Evolutionary conservation across 1,284 basidiomycete species (phyloP).

Genomic region (Ustilago trichophora): DNA sequence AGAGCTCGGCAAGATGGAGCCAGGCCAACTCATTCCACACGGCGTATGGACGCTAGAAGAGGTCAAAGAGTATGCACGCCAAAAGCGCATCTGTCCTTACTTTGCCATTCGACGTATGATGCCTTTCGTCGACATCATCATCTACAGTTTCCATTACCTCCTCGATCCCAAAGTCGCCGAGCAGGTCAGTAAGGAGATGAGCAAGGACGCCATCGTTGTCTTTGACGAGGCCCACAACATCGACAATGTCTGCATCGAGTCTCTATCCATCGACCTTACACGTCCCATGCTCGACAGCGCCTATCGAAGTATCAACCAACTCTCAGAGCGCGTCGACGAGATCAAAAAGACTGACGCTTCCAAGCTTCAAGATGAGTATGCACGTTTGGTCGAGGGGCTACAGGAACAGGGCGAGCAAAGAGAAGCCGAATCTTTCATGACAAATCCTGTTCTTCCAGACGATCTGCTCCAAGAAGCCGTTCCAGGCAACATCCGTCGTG

Average conservation of each 20-base stretch:
- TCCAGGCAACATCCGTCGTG: conserved; percentile 97
- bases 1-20: conserved; percentile 81
- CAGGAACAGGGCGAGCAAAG: conserved; percentile 71
- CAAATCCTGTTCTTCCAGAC: conserved; percentile 92
- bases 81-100: conserved; percentile 91
- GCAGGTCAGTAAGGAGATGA: conserved; percentile 96
- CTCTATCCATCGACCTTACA: conserved; percentile 96
- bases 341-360: conserved; percentile 92
- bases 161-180: conserved; percentile 99
- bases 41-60: conserved; percentile 96
- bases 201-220: conserved; percentile 96
- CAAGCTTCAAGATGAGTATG: conserved; percentile 96
- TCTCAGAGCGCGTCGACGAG: conserved; percentile 94
- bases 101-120: conserved; percentile 98
- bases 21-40: conserved; percentile 82
- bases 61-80: conserved; percentile 85
- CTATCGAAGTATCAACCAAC: conserved; percentile 82
- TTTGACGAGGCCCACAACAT: conserved; percentile 99
- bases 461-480: conserved; percentile 94
- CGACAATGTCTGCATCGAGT: conserved; percentile 99
- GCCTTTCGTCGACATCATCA: conserved; percentile 93
- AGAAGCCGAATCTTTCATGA: conserved; percentile 80
- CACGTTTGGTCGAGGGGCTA: conserved; percentile 94
- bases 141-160: conserved; percentile 99
- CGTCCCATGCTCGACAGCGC: conserved; percentile 97